phyloP scores from a whole-genome alignment of 345 rosid species.

The Melastoma malabathricum region DNA sequence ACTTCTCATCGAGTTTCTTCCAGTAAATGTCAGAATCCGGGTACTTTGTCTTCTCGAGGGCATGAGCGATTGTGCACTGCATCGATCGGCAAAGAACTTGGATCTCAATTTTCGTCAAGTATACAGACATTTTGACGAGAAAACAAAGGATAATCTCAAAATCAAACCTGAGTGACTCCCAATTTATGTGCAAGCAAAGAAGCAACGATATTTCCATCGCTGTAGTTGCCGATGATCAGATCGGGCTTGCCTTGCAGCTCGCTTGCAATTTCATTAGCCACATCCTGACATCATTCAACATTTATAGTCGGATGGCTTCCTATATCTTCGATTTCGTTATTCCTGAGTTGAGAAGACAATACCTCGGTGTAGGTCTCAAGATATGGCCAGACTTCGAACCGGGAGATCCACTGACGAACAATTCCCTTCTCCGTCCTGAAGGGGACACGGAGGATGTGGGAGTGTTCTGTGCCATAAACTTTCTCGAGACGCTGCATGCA shows the following conservation, averaged over 20 bases:
- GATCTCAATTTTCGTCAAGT: no score
- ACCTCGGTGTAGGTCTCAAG: constrained; percentile 90
- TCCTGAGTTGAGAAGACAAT: neutral
- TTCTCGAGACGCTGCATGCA: constrained; percentile 87
- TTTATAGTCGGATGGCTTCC: neutral
- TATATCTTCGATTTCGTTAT: neutral
- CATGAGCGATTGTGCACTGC: constrained; percentile 96
- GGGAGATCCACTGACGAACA: constrained; percentile 81
- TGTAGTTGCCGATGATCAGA: constrained; percentile 38
- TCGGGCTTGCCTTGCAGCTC: constrained; percentile 47
- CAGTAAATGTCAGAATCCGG: constrained; percentile 95
- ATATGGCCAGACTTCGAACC: constrained; percentile 98
- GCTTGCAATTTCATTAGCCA: constrained; percentile 29
- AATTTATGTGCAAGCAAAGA: constrained; percentile 35
- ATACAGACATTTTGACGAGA: no score
- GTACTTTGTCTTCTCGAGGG: constrained; percentile 90
- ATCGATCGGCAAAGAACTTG: neutral
- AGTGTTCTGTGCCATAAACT: constrained; percentile 61
- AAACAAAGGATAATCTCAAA: neutral
- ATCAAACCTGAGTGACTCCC: constrained; percentile 56
- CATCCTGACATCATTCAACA: constrained; percentile 28
- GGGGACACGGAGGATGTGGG: constrained; percentile 86
- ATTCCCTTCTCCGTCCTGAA: constrained; percentile 76
- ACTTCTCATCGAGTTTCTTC: constrained; percentile 85
- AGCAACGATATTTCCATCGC: constrained; percentile 46